A percentile compares a stretch with the other conserved stretches of the same genome.
Conservation (phyloP, 2,329 filamentous ascomycete genomes). For the Neonectria hederae region DNA sequence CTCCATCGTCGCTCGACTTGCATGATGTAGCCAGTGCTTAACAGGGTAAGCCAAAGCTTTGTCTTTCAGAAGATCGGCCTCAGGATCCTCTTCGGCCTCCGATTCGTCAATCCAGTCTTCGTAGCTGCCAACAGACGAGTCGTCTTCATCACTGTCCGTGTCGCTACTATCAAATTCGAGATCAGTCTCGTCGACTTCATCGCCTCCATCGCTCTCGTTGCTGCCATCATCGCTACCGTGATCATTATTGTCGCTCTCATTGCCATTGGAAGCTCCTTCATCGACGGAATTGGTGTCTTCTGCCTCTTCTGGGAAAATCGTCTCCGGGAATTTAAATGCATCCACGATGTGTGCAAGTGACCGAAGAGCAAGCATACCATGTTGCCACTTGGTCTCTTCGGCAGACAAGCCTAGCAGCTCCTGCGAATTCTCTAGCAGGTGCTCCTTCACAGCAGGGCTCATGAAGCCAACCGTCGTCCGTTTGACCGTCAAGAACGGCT, state of each 20-base stretch:
- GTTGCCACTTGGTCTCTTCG: constrained; percentile 53
- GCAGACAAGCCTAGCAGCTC: constrained; percentile 45
- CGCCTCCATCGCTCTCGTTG: constrained; percentile 27
- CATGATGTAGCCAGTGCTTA: constrained; percentile 54
- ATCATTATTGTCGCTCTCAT: not conserved
- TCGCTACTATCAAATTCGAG: constrained; percentile 15
- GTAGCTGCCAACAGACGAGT: constrained; percentile 6
- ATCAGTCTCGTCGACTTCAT: constrained; percentile 8
- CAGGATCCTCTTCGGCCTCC: constrained; percentile 38
- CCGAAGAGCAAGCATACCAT: constrained; percentile 52
- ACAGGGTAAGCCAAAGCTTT: constrained; percentile 49
- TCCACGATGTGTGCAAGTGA: constrained; percentile 51
- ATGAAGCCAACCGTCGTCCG: constrained; percentile 23
- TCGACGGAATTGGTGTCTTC: not conserved
- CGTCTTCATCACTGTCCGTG: constrained; percentile 19
- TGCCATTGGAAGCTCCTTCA: constrained; percentile 8
- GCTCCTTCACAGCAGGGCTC: constrained; percentile 50
- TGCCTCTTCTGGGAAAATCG: constrained; percentile 12
- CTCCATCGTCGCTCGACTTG: constrained; percentile 52
- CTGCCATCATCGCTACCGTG: not conserved
- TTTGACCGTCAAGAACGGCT: constrained; percentile 45
- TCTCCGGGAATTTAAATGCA: constrained; percentile 41
- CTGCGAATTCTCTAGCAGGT: constrained; percentile 51
- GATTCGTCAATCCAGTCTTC: constrained; percentile 28
- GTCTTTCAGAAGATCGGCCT: constrained; percentile 41